Evolutionary conservation across 208 protist genomes (phyloP), one percentile per base, ranked within the genome.

Genomic region (Leishmania aethiopica): DNA sequence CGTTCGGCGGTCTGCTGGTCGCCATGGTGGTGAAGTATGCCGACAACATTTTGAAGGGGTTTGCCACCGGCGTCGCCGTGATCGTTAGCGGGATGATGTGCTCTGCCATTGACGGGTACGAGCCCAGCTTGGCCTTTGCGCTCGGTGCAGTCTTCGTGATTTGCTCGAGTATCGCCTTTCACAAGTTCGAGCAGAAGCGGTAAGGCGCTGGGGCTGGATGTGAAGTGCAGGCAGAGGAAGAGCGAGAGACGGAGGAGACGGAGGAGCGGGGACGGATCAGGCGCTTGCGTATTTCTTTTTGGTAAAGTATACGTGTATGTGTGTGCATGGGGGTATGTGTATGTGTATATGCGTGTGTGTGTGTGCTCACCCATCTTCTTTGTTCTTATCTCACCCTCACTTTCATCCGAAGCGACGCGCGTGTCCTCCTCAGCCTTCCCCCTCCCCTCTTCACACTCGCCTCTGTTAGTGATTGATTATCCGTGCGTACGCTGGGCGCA

Each of bases 11-110:
- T 0, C 82, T 98, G 13, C 86, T 98, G 0, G 92, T 98, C 0
- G 93, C 93, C 2, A 81, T 94, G 35, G 93, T 95, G 11, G 83
- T 97, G 75, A 93, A 93, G 79, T 98, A 98, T 83, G 89, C 95
- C 0, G 95, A 98, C 79, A 98, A 96, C 83, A 94, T 98, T 51
- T 45, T 94, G 28, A 98, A 98, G 79, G 90, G 90, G 6, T 96
- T 98, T 73, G 95, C 95, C 22, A 98, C 92, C 2, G 92, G 90
- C 13, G 78, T 96, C 47, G 90, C 95, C 22, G 91, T 96, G 47
- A 80, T 95, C 47, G 77, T 95, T 37, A 96, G 93, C n/a, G 93
- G 89, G 15, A 49, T 93, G 32, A 80, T 93, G 78, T 90, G 91
- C 3, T 86, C 89, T n/a, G 76, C 88, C 1, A 88, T 93, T 57